Conservation (phyloP, 345 rosid genomes). For the Stellera chamaejasme region DNA sequence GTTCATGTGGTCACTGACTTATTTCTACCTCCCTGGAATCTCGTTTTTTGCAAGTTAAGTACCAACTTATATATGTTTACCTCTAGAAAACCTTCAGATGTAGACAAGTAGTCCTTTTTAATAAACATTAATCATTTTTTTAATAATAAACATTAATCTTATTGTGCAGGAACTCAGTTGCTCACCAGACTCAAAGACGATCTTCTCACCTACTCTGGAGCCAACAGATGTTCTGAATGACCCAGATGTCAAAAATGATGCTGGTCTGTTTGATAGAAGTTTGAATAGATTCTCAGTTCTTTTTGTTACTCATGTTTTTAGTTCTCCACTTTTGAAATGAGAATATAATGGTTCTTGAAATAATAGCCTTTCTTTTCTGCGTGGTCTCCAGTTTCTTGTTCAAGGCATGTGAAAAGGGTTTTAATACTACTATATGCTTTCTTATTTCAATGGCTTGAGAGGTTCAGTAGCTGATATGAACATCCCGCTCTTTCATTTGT, state of each 20-base stretch:
- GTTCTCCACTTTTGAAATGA: not conserved
- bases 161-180: slow-evolving; percentile 36
- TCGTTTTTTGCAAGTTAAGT: too few relatives aligned
- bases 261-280: slow-evolving; percentile 19
- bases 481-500: slow-evolving; percentile 4
- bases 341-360: not conserved
- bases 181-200: slow-evolving; percentile 54
- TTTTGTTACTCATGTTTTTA: not conserved
- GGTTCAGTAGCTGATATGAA: too few relatives aligned
- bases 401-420: too few relatives aligned
- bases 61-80: too few relatives aligned
- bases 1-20: too few relatives aligned
- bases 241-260: slow-evolving; percentile 30
- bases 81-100: too few relatives aligned
- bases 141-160: slow-evolving; percentile 1
- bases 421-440: too few relatives aligned
- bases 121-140: too few relatives aligned
- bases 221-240: slow-evolving; percentile 27
- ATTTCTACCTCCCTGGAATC: too few relatives aligned
- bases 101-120: too few relatives aligned
- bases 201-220: slow-evolving; percentile 73
- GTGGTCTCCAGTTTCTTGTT: too few relatives aligned
- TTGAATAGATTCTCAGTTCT: not conserved
- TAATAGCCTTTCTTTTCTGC: not conserved
- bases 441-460: too few relatives aligned